Conservation (phyloP, 345 rosid species). For the Citrus reticulata region DNA sequence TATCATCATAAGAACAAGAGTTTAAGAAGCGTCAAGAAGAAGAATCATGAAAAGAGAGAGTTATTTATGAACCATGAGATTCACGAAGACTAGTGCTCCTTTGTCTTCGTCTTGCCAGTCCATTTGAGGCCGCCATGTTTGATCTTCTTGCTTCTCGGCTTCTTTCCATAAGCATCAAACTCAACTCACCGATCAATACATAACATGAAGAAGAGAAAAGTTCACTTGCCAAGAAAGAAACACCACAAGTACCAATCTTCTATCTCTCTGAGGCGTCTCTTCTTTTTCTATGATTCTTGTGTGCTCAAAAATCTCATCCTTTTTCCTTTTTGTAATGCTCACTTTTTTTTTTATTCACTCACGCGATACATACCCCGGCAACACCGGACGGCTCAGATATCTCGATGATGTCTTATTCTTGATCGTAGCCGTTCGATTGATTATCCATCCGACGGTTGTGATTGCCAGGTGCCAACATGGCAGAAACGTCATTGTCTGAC, state of each 20-base stretch:
- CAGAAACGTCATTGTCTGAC: conserved; percentile 41
- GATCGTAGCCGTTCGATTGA: conserved; percentile 18
- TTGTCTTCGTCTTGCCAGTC: conserved; percentile 41
- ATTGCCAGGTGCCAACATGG: conserved; percentile 39
- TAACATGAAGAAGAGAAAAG: conserved; percentile 10
- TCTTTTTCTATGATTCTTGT: conserved; percentile 2
- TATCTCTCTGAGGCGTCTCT: conserved; percentile 1
- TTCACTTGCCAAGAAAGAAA: background rate
- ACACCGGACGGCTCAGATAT: conserved; percentile 37
- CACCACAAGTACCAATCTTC: background rate
- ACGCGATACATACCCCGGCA: conserved; percentile 19
- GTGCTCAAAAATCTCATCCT: conserved; percentile 16
- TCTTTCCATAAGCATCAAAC: conserved; percentile 38
- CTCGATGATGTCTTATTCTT: background rate
- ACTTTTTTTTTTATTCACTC: background rate
- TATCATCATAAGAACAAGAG: background rate
- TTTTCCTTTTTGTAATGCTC: background rate
- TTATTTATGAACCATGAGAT: conserved; percentile 24
- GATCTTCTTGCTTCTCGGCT: conserved; percentile 42
- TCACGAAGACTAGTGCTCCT: conserved; percentile 27
- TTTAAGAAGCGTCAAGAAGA: background rate
- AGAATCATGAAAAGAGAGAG: background rate
- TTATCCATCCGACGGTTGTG: conserved; percentile 11
- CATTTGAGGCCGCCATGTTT: conserved; percentile 36
- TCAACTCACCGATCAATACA: conserved; percentile 5